Evolutionary conservation across 2,329 filamentous ascomycete species (phyloP).

Genomic region (Fusarium sp.): DNA sequence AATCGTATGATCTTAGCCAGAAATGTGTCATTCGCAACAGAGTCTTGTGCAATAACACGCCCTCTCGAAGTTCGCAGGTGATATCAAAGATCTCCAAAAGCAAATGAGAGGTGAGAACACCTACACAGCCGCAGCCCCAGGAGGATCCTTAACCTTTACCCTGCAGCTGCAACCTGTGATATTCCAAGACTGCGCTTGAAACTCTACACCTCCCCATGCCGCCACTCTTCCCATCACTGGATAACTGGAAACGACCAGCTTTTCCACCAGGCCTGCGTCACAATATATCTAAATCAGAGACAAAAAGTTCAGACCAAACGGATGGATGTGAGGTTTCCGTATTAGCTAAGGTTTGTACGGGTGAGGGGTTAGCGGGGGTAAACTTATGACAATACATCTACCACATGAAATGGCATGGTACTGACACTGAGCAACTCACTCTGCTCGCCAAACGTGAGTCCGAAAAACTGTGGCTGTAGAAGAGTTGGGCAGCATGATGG

Average conservation of each 20-base stretch:
- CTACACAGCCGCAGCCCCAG: too few relatives aligned
- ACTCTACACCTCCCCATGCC: too few relatives aligned
- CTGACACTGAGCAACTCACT: background rate
- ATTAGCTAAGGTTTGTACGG: background rate
- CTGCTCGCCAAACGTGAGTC: background rate
- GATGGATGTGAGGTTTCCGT: background rate
- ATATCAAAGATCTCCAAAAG: background rate
- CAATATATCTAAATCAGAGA: background rate
- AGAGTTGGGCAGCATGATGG: background rate
- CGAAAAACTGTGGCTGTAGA: background rate
- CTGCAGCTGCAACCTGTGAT: background rate
- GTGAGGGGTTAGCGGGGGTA: background rate
- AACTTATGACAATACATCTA: background rate
- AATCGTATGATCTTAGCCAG: background rate
- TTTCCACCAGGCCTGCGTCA: background rate
- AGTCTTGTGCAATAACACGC: background rate
- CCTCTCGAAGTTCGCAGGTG: background rate
- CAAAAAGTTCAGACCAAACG: background rate
- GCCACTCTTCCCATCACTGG: background rate
- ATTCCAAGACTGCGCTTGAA: background rate
- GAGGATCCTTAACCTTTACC: background rate
- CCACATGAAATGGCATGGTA: background rate
- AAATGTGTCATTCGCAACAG: background rate
- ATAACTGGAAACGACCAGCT: background rate
- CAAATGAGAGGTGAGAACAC: background rate